Percentiles rank a stretch among this genome's conserved stretches.
These are phyloP conservation scores for Kwoniella heveanensis DNA, from an alignment of 768 basidiomycete species.

Conservation along the genomic window DNA sequence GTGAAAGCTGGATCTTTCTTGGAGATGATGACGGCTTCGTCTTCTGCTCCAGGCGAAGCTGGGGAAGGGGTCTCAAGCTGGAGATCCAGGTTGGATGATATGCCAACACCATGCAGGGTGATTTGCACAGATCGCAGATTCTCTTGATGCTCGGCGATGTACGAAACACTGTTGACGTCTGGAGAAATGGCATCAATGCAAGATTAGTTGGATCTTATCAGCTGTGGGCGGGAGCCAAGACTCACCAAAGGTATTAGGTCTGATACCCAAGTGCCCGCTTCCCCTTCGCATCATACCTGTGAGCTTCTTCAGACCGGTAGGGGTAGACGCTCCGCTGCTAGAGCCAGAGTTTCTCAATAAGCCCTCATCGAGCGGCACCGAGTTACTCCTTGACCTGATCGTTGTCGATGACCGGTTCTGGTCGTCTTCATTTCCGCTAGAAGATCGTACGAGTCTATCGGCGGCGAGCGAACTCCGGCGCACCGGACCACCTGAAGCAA, in stretches of 20 bases:
- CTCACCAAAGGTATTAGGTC: conserved; percentile 16
- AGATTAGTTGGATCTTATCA: no score
- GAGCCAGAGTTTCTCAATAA: conserved; percentile 5
- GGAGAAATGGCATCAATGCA: background rate
- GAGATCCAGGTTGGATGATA: conserved; percentile 28
- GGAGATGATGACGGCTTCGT: conserved; percentile 25
- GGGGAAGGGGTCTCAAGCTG: conserved; percentile 10
- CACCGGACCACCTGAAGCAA: conserved; percentile 10
- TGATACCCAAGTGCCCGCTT: conserved; percentile 14
- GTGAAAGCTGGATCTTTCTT: conserved; percentile 18
- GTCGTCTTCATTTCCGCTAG: conserved; percentile 1
- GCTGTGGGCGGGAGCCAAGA: background rate
- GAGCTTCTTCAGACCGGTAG: conserved; percentile 15
- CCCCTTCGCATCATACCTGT: conserved; percentile 20
- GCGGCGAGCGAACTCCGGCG: background rate
- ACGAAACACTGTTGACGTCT: conserved; percentile 58
- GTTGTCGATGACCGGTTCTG: background rate
- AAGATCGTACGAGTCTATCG: background rate
- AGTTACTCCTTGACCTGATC: conserved; percentile 15
- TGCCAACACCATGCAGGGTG: conserved; percentile 61
- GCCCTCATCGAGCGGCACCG: conserved; percentile 17
- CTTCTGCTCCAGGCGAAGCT: background rate
- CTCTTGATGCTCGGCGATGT: conserved; percentile 79
- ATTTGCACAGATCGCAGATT: conserved; percentile 77
- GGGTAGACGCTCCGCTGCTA: conserved; percentile 1